Conservation (phyloP, 176 grass and related monocot species). For the Lolium rigidum region DNA sequence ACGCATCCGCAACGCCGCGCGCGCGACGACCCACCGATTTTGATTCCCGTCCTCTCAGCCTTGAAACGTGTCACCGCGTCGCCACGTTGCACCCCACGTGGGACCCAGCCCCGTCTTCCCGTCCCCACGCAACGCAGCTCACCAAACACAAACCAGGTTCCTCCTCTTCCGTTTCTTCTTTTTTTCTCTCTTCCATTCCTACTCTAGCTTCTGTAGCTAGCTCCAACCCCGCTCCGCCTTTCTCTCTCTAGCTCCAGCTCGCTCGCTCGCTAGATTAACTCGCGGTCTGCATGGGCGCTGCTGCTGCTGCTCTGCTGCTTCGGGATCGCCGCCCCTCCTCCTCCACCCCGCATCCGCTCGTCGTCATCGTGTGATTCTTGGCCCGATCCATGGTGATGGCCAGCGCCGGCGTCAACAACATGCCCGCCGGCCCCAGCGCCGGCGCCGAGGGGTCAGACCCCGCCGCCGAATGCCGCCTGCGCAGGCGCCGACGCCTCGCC, state of each 20-base stretch:
- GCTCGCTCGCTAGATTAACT: not conserved
- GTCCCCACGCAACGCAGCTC: not conserved
- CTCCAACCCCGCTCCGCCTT: not conserved
- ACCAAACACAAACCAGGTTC: constrained; percentile 7
- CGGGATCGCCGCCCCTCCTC: not conserved
- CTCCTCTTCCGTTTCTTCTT: not conserved
- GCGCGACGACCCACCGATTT: constrained; percentile 5
- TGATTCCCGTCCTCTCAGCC: not conserved
- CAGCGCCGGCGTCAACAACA: constrained; percentile 36
- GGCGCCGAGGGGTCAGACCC: constrained; percentile 2
- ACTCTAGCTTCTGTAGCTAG: not conserved
- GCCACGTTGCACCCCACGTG: not conserved
- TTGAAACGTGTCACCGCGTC: not conserved
- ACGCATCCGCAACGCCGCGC: not conserved
- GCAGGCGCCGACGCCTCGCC: constrained; percentile 26
- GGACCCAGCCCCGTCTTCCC: not conserved
- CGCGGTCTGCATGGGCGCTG: constrained; percentile 5
- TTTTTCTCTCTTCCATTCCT: too few relatives aligned
- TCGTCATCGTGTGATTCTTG: not conserved
- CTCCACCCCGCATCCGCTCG: not conserved
- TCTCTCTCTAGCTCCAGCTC: constrained; percentile 4
- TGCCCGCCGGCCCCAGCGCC: constrained; percentile 28
- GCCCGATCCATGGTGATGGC: constrained; percentile 48
- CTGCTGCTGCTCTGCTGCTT: not conserved
- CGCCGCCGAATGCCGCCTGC: constrained; percentile 49